Evolutionary conservation across 306 rosid species (phyloP), one percentile per base, ranked within the genome.

Genomic region (Vachellia pachyceras): DNA sequence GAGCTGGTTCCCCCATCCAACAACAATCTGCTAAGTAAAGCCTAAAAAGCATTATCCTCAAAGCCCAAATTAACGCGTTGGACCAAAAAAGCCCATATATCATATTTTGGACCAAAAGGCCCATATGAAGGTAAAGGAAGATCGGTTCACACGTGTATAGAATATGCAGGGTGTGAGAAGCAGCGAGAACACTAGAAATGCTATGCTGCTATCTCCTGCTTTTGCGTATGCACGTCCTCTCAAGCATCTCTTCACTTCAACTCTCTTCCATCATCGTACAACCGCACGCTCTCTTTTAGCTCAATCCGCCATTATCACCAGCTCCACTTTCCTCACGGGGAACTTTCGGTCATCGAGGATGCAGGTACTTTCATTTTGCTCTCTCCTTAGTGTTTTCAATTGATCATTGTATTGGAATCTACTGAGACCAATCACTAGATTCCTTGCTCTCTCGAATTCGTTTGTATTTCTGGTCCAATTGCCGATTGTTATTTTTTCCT

Each of bases 301-400:
- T 44, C 83, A 29, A 35, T 83, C 78, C 10, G 45, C 75, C 29
- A 11, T 18, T 37, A 33, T 55, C 40, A 3, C 82, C 46, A 22
- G 5, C 66, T 87, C 91, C 77, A 84, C 75, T 88, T 90, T 93
- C 87, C 66, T 89, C 79, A 88, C 98, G 89, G 90, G 99, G 0
- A 89, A 91, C 86, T 76, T 86, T 49, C 84, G 68, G 80, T 83
- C 88, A 65, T 46, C 68, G 44, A 46, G 71, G 75, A 95, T 93
- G 98, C 90, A 94, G 94, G 98, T 94, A 84, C 15, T 5, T 36
- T 52, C 13, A 0, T 5, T 35, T 5, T 36, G n/a, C 70, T 63
- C 12, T 39, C 4, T 47, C 20, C 18, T 13, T 60, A 5, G 6
- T 39, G 70, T 36, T 33, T 65, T 36, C 45, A 65, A 3, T n/a